Evolutionary conservation across 23 red algal genomes (phyloP).

Genomic region (Gracilaria vermiculophylla): DNA sequence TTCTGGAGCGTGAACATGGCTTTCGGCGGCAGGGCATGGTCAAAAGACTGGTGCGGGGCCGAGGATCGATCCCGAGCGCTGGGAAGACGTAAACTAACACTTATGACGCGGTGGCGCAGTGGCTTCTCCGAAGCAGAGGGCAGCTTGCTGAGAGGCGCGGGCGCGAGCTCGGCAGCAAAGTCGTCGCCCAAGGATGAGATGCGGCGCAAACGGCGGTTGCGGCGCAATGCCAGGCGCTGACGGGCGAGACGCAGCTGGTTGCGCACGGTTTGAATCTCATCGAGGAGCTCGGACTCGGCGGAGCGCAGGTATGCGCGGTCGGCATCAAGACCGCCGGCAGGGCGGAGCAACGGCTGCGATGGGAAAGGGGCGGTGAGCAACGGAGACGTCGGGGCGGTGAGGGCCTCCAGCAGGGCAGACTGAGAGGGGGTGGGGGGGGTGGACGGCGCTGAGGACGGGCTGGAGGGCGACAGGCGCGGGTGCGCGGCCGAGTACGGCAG

Average conservation of each 20-base stretch:
- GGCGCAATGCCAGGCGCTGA: neutral
- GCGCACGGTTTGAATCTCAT: constrained; percentile 43
- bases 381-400: neutral
- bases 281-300: constrained; percentile 25
- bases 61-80: neutral
- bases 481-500: neutral
- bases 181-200: neutral
- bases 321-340: neutral
- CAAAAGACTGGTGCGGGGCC: constrained; percentile 54
- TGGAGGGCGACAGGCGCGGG: neutral
- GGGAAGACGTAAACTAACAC: constrained; percentile 66
- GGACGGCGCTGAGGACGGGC: neutral
- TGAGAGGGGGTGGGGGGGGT: neutral
- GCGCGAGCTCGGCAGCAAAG: neutral
- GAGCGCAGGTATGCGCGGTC: constrained; percentile 11
- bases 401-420: neutral
- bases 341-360: neutral
- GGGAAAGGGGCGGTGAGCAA: neutral
- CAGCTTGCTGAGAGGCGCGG: neutral
- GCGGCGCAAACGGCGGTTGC: constrained; percentile 19
- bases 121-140: constrained; percentile 6
- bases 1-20: constrained; percentile 45
- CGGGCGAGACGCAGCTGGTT: neutral
- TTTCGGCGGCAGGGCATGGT: constrained; percentile 42
- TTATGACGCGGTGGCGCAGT: constrained; percentile 47